Evolutionary conservation across 805 yeast species (phyloP), one percentile per base, ranked within the genome.

Genomic region (Ogataea pini): DNA sequence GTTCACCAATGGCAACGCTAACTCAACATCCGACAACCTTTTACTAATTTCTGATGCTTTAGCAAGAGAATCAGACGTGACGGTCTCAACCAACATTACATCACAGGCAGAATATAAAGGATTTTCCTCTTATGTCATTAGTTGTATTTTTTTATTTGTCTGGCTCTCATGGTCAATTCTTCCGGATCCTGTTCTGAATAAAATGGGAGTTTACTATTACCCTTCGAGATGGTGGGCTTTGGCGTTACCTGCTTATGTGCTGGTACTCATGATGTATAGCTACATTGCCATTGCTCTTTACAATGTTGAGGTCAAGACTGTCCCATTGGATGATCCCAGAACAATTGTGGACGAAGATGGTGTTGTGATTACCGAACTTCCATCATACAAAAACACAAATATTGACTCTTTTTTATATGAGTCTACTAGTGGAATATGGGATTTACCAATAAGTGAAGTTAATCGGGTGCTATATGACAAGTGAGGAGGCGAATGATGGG

Each of bases 191-290:
- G 58, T 77, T 29, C 76, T 86, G 36, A 74, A 80, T 48, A 57
- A 58, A 7, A 55, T 80, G 25, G 83, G 82, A 14, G 79, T 85
- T 16, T 79, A 76, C 58, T 90, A 83, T 65, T 86, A 83, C 57
- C 98, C 98, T 0, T 86, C 92, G 27, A 75, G 95, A 55, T 86
- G 91, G 83, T 94, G 98, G 99, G 84, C 96, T 2, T 62, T 87
- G 29, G 86, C 89, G 1, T 65, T 87, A 2, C 96, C 97, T 3
- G 74, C 88, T 12, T 80, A 79, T 55, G 74, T 85, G 4, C 67
- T 92, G 25, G 80, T 88, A 75, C 64, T 75, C 9, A 83, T 91
- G 89, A 68, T 83, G 14, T 90, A 80, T 60, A 78, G 77, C 0
- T 92, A 91, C 63, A 71, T 86, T 1, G 88, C 83, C 8, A 67